Evolutionary conservation across 305 asterid genomes (phyloP), one percentile per base, ranked within the genome.

Genomic region (Solanum hybrid): DNA sequence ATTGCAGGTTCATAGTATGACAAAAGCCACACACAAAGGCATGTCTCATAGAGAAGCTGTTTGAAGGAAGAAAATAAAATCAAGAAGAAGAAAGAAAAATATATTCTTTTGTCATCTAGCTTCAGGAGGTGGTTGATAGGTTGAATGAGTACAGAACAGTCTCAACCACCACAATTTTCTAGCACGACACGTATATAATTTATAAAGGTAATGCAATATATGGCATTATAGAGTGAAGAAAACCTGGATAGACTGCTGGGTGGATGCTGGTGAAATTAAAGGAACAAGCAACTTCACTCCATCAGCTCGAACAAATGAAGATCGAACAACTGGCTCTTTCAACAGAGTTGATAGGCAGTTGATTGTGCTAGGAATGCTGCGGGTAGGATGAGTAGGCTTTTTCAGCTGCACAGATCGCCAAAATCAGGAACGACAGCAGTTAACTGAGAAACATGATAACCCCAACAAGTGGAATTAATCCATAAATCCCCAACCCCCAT

Each of bases 221-320:
- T 40, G 86, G 69, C 69, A 40, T 40, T 72, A 75, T 79, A 91
- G 79, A 42, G 80, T n/a, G n/a, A 37, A 24, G 24, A 36, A 86
- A 91, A 97, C 98, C 98, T 97, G 98, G 90, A 94, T 96, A 85
- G 99, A 96, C 92, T 97, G 99, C 90, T 97, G 99, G 85, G 96
- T 96, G 86, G 99, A 96, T 89, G 97, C 98, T 87, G 99, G 98
- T 93, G 97, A 89, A 92, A 97, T 95, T 46, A 96, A 93, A 89
- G 98, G 98, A 91, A 95, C 93, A 78, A 97, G 98, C 92, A 96
- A 91, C 93, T 95, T 96, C 90, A 97, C 98, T 89, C 99, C 99
- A 91, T 94, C 98, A 82, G 94, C 97, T 94, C 94, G 96, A 94
- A 97, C 99, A 93, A 97, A 97, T 85, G 95, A 93, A 91, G 98